Conservation (phyloP, 2,329 filamentous ascomycete genomes). For the Shiraia bambusicola region DNA sequence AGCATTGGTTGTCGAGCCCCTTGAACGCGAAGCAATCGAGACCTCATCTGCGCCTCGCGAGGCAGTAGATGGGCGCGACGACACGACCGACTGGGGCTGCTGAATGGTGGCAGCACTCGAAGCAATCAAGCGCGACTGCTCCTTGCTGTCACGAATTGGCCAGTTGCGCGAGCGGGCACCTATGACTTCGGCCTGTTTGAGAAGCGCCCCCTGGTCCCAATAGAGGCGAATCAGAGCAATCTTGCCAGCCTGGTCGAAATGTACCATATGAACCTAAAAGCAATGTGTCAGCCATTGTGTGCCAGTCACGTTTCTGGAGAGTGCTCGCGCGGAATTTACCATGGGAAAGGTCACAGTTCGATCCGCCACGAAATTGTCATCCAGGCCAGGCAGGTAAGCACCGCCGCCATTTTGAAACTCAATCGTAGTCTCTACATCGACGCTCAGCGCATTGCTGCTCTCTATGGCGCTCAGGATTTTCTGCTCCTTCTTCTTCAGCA, state of each 20-base stretch:
- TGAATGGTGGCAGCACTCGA: conserved; percentile 53
- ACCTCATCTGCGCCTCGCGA: conserved; percentile 36
- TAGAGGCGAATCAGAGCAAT: conserved; percentile 85
- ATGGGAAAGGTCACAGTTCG: conserved; percentile 76
- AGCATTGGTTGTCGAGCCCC: conserved; percentile 39
- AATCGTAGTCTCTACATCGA: conserved; percentile 79
- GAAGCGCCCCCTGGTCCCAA: conserved; percentile 92
- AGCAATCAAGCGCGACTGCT: conserved; percentile 77
- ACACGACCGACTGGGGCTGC: conserved; percentile 29
- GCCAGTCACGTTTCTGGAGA: not conserved
- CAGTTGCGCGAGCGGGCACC: conserved; percentile 87
- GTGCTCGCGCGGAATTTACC: conserved; percentile 56
- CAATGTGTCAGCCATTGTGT: conserved; percentile 7
- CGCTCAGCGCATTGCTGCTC: conserved; percentile 65
- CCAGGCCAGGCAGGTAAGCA: conserved; percentile 81
- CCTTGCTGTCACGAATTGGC: conserved; percentile 86
- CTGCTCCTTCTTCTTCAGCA: conserved; percentile 81
- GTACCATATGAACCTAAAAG: conserved; percentile 71
- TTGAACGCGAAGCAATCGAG: conserved; percentile 44
- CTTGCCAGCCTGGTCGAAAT: conserved; percentile 73
- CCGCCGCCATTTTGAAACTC: conserved; percentile 82
- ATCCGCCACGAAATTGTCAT: conserved; percentile 92
- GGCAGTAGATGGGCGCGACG: conserved; percentile 39
- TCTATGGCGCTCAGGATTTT: conserved; percentile 74
- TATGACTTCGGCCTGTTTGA: conserved; percentile 93